These are phyloP conservation scores for Berberis vulgaris DNA, from an alignment of 164 flowering plant genomes.

Conservation along the genomic window DNA sequence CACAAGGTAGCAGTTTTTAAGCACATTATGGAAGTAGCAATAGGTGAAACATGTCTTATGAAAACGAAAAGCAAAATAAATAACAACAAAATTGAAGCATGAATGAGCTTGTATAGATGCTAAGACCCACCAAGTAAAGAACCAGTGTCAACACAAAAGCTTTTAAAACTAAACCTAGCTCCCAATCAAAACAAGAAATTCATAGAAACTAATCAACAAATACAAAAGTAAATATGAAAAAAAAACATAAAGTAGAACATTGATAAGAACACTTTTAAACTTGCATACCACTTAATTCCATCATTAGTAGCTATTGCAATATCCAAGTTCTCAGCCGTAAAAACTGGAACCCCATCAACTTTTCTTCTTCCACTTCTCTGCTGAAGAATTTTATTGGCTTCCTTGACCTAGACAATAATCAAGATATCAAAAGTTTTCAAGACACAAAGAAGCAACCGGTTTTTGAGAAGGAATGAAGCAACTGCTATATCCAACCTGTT, in stretches of 20 bases:
- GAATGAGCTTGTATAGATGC: too few species aligned
- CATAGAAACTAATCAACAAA: neutral
- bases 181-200: neutral
- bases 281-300: constrained; percentile 78
- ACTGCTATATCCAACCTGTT: constrained; percentile 43
- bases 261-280: neutral
- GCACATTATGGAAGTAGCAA: too few species aligned
- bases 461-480: neutral
- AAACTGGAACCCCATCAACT: constrained; percentile 89
- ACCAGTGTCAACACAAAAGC: neutral
- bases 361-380: constrained; percentile 29
- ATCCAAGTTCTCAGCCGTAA: constrained; percentile 85
- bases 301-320: constrained; percentile 83
- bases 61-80: neutral
- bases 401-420: constrained; percentile 54
- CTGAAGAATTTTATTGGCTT: constrained; percentile 79
- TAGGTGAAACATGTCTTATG: neutral
- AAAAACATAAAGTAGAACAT: neutral
- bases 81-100: neutral
- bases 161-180: too few species aligned
- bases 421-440: neutral
- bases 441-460: neutral
- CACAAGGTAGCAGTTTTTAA: neutral
- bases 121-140: too few species aligned
- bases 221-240: neutral